Evolutionary conservation across 768 basidiomycete species (phyloP), one percentile per base, ranked within the genome.

Genomic region (Boletus pseudo-olivaceus): DNA sequence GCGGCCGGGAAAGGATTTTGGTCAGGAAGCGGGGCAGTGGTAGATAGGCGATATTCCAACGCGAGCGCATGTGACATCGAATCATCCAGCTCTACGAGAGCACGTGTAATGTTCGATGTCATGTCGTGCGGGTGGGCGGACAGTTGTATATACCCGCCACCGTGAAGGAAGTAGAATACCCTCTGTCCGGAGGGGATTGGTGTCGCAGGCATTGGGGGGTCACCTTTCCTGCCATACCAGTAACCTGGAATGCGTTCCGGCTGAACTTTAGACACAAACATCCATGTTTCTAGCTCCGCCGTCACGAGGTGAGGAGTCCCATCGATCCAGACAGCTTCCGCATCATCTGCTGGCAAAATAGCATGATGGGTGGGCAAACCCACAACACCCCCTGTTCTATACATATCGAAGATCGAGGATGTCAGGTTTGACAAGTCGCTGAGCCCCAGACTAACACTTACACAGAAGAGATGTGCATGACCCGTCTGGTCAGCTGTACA

Each of bases 21-120:
- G 12, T 73, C 67, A 29, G 64, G 56, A 62, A 71, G 71, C 27
- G 81, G 76, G 46, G 72, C 65, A 12, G 70, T 65, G 7, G 81
- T 71, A 37, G 82, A 81, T 41, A 86, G 78, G 6, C 89, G 84
- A 67, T 93, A 93, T 69, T 91, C 90, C 45, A 89, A 61, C 12
- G 79, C 78, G 62, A 88, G 78, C 5, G 75, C 71, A 39, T 84
- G 80, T 29, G 73, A 66, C n/a, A 83, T 65, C 12, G 72, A 56
- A 39, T 72, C 65, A 38, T 73, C 69, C 35, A 79, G 72, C 54
- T 80, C 63, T 23, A 88, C 63, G 27, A 84, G 65, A 12, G 77
- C 79, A 11, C 69, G 75, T 1, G 75, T 59, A 23, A 87, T 76
- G 32, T 69, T 64, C 1, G 80, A 69, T 0, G 79, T 77, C 35